Evolutionary conservation across 805 yeast species (phyloP).

Genomic region (Metschnikowia noctiluminum): DNA sequence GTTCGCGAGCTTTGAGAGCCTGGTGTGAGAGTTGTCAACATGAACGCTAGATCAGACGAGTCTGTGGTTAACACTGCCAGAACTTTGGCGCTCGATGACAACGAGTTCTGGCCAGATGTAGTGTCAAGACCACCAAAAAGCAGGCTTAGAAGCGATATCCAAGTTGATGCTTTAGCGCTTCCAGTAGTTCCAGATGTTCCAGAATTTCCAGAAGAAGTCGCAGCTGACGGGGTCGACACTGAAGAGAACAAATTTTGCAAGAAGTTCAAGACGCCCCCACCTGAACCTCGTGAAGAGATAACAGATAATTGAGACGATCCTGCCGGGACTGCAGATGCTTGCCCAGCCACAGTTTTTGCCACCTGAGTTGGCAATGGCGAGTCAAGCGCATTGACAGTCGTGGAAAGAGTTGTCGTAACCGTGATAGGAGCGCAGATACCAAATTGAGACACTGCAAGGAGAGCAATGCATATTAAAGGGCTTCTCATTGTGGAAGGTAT

Average conservation of each 20-base stretch:
- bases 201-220: neutral
- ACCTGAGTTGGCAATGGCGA: neutral
- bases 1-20: too few relatives aligned
- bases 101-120: neutral
- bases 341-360: neutral
- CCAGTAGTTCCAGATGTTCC: neutral
- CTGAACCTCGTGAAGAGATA: neutral
- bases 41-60: too few relatives aligned
- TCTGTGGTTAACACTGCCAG: too few relatives aligned
- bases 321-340: neutral
- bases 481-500: neutral
- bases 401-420: neutral
- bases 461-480: neutral
- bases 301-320: neutral
- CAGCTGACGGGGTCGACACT: neutral
- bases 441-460: neutral
- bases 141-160: conserved; percentile 7
- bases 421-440: neutral
- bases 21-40: too few relatives aligned
- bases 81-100: too few relatives aligned
- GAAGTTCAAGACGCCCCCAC: neutral
- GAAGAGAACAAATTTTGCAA: neutral
- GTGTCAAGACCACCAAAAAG: neutral
- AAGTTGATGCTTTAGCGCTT: neutral
- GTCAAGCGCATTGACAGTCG: neutral